Evolutionary conservation across 495 filamentous ascomycete species (phyloP), one percentile per base, ranked within the genome.

Genomic region (Pseudotulostoma volvatum): DNA sequence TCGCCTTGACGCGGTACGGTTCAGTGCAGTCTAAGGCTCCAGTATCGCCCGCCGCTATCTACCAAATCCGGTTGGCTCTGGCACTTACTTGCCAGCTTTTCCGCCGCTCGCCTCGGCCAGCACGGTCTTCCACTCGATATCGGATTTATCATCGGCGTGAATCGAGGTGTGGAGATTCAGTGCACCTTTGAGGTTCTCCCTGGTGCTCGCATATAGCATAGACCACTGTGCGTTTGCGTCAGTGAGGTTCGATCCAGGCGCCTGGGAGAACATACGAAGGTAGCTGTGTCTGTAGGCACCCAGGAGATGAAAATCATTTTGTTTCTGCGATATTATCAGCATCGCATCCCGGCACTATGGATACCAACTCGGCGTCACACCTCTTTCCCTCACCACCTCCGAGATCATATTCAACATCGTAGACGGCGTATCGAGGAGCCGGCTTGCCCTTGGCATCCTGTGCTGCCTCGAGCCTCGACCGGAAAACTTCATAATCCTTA

Each of bases 121-220:
- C 49, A 96, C 66, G 43, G 70, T 71, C 46, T 81, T 78, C 61
- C 75, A 81, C 63, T 92, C 85, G 50, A 96, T 81, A 50, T 94
- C 92, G 55, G 80, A 76, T 49, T 69, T 69, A 57, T 93, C 84
- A 60, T 93, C 93, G 61, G 85, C 90, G 67, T 97, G 92, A 50
- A 94, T 73, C 53, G 92, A 87, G 50, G 65, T 63, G 39, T 72
- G 72, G 44, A 95, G 59, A 57, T 73, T 81, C 40, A 97, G 74
- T 18, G 90, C 65, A 55, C 79, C 80, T 70, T 92, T 94, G 48
- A 97, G 69, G 41, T 74, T 74, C 50, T 93, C 85, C 60, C 92
- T 92, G 54, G 88, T 96, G 38, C 84, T 84, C 54, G 88, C 84
- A 76, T 95, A 96, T 49, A 93, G 73, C 92, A 95, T 96, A 63